Conservation (phyloP, 805 yeast species). For the Torulaspora maleeae region DNA sequence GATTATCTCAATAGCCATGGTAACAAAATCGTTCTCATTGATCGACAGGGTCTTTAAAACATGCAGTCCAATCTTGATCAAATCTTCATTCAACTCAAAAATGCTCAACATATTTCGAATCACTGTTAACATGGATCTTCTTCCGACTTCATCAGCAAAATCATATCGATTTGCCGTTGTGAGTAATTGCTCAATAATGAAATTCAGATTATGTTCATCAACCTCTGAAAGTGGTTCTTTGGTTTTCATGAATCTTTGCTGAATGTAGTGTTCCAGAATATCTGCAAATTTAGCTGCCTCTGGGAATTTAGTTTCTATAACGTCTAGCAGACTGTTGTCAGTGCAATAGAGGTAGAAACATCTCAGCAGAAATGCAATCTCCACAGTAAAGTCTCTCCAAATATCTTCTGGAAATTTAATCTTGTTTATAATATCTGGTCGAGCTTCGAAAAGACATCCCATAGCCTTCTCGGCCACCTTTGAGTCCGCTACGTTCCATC, state of each 20-base stretch:
- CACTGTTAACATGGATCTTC: constrained; percentile 65
- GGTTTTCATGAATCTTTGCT: constrained; percentile 36
- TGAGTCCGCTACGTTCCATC: constrained; percentile 65
- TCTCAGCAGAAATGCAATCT: constrained; percentile 66
- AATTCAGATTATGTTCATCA: constrained; percentile 59
- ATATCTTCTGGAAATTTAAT: constrained; percentile 58
- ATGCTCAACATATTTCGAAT: constrained; percentile 56
- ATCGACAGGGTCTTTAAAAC: constrained; percentile 68
- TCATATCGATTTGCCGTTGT: constrained; percentile 67
- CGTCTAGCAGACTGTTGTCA: constrained; percentile 46
- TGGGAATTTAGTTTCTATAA: constrained; percentile 67
- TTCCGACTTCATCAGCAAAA: constrained; percentile 84
- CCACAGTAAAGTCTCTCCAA: constrained; percentile 70
- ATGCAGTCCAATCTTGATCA: constrained; percentile 53
- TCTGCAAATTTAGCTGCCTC: constrained; percentile 71
- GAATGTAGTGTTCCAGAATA: constrained; percentile 52
- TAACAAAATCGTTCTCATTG: constrained; percentile 77
- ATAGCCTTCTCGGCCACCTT: constrained; percentile 65
- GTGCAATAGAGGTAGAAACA: constrained; percentile 62
- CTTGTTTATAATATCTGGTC: constrained; percentile 58
- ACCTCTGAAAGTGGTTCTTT: constrained; percentile 29
- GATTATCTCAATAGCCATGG: constrained; percentile 79
- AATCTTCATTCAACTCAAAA: constrained; percentile 50
- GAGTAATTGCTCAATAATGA: constrained; percentile 69
- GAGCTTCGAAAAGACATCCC: constrained; percentile 52